Evolutionary conservation across 2,329 filamentous ascomycete genomes (phyloP).

Genomic region (Penicillium sp.): DNA sequence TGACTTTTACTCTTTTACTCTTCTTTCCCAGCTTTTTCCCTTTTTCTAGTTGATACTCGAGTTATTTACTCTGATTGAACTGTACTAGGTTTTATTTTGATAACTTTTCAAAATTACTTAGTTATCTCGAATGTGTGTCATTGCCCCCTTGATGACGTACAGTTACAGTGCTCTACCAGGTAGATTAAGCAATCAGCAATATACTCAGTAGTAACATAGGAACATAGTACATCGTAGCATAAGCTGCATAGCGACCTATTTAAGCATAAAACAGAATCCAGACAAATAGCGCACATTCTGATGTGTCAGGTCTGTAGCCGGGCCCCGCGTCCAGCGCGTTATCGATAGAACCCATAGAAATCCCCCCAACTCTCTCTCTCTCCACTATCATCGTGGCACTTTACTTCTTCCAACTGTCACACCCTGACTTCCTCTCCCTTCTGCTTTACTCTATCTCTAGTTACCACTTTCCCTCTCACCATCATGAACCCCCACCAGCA

Average conservation of each 20-base stretch:
- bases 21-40: not conserved
- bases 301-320: not conserved
- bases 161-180: not conserved
- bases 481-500: conserved; percentile 94
- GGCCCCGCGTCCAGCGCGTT: conserved; percentile 5
- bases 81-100: not conserved
- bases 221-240: not conserved
- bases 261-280: not conserved
- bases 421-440: not conserved
- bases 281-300: not conserved
- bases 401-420: not conserved
- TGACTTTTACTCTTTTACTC: not conserved
- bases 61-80: not conserved
- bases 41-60: not conserved
- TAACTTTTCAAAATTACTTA: not conserved
- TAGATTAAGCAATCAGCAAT: not conserved
- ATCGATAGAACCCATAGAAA: conserved; percentile 4
- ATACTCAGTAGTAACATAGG: not conserved
- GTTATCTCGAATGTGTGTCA: not conserved
- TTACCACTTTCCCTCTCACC: conserved; percentile 5
- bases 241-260: too few species aligned
- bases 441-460: not conserved
- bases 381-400: conserved; percentile 1
- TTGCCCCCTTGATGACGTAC: conserved; percentile 11
- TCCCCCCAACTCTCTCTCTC: conserved; percentile 5